Evolutionary conservation across 1,284 basidiomycete genomes (phyloP), one percentile per base, ranked within the genome.

Genomic region (Sporisorium sorghi): DNA sequence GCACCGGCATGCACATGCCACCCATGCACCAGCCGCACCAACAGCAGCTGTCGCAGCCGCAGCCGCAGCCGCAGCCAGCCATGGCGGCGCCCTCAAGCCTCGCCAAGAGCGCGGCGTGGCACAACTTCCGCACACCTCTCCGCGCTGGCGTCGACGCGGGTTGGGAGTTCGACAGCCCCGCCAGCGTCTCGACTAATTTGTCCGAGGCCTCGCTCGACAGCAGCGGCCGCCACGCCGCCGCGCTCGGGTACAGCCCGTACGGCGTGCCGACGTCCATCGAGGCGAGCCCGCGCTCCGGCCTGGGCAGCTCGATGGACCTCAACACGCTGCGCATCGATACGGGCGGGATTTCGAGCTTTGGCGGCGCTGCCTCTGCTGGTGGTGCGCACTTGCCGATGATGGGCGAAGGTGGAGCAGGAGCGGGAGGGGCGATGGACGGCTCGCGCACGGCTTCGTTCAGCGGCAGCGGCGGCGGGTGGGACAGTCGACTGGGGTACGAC

Each of bases 141-240:
- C 51, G 62, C 26, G n/a, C n/a, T n/a, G 58, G 60, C 5, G 44
- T 30, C 15, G 64, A 59, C 9, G 54, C 28, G 5, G 42, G 46
- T 1, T 73, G 65, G 60, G 71, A 73, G 21, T 73, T 73, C 40
- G 71, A 73, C 43, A 73, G 71, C 39, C 71, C 71, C 1, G 71
- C 71, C 0, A 60, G 57, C 35, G 60, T 68, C 32, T 60, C 65
- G 15, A 73, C 71, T 10, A 73, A 59, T 26, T 61, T 73, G 0
- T 73, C 71, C 14, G 71, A 73, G 35, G 57, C 64, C 3, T 73
- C 71, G 33, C 47, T 68, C 21, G 71, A 73, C 28, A 73, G 71
- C 37, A 40, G 17, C 17, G 57, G 60, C 15, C 64, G 51, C n/a
- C n/a, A n/a, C n/a, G n/a, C n/a, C n/a, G n/a, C n/a, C 10, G 44